Base-by-base conservation (phyloP, 768 basidiomycete species). In the Serpula lacrymans region DNA sequence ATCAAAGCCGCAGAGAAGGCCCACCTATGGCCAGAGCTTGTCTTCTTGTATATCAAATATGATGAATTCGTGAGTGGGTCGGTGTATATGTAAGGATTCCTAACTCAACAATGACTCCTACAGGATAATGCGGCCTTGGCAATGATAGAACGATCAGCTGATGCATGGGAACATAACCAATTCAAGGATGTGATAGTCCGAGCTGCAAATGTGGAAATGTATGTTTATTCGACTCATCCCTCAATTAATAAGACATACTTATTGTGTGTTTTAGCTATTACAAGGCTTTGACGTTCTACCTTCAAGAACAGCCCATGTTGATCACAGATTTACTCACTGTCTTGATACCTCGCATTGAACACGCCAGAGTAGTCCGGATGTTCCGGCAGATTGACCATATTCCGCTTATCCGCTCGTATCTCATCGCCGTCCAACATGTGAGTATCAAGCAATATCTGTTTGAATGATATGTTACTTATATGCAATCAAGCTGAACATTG, bases 91-190 rank as follows among this genome's bases (percentile, higher is more conserved):
- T 23, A 11, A 34, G 10, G 26, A 4, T 29, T 37, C 22, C 36
- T 17, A 23, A 24, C 37, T 47, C 31, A 12, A 39, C 34, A 22
- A 44, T 43, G 9, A 20, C 21, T 30, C 50, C 41, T n/a, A n/a
- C 28, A 91, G 81, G 96, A 98, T 61, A 98, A 99, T 56, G 95
- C 96, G 23, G 90, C 95, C 26, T 72, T 98, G 50, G 91, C 93
- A 4, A 99, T 98, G 94, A 97, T 98, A 61, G 96, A 99, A 62
- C 85, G 94, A 14, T 89, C 96, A 2, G 79, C 90, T n/a, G 92
- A 96, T 63, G 92, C 93, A 35, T 99, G 94, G 94, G 96, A 99
- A 42, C 96, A 99, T 69, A 94, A 91, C 55, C 95, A 97, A 63
- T 99, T 99, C 83, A 98, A 98, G 75, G 96, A 98, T 52, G 84